These are phyloP conservation scores for Vanrija sp. DNA, from an alignment of 1,284 basidiomycete species.

Conservation along the genomic window DNA sequence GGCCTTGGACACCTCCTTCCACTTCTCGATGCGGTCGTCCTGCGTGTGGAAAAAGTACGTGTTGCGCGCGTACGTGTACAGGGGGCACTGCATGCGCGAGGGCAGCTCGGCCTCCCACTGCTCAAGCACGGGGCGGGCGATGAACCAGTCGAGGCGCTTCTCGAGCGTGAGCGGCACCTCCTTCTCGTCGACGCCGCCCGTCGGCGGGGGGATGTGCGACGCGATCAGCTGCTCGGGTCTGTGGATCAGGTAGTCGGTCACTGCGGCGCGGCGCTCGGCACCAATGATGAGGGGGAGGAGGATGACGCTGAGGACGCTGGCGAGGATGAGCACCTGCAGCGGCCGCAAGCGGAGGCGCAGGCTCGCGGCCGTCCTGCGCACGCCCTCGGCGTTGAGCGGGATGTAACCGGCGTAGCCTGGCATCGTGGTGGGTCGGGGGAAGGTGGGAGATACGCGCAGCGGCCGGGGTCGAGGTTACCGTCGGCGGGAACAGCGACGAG, in stretches of 20 bases:
- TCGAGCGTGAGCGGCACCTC: constrained; percentile 36
- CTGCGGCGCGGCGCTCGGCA: constrained; percentile 5
- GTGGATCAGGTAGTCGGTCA: constrained; percentile 1
- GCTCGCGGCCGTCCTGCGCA: constrained; percentile 1
- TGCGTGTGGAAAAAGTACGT: constrained; percentile 45
- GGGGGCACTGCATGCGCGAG: constrained; percentile 37
- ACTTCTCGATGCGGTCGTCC: constrained; percentile 38
- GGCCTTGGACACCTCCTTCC: constrained; percentile 35
- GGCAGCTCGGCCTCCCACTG: constrained; percentile 43
- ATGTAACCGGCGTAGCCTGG: not conserved
- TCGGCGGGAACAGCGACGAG: not conserved
- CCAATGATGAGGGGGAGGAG: constrained; percentile 9
- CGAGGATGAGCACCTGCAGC: constrained; percentile 13
- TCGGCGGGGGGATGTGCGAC: constrained; percentile 23
- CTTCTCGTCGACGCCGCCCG: constrained; percentile 31
- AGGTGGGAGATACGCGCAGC: not conserved
- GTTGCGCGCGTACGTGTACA: constrained; percentile 43
- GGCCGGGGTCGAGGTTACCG: too few species aligned
- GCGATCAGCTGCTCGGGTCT: constrained; percentile 2
- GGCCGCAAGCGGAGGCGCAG: constrained; percentile 13
- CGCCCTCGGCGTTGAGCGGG: too few species aligned
- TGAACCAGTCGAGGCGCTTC: constrained; percentile 31
- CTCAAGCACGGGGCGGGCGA: constrained; percentile 35
- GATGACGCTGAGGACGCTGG: constrained; percentile 14
- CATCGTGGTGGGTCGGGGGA: not conserved